Evolutionary conservation across 805 yeast genomes (phyloP).

Genomic region (Saturnispora quitensis): DNA sequence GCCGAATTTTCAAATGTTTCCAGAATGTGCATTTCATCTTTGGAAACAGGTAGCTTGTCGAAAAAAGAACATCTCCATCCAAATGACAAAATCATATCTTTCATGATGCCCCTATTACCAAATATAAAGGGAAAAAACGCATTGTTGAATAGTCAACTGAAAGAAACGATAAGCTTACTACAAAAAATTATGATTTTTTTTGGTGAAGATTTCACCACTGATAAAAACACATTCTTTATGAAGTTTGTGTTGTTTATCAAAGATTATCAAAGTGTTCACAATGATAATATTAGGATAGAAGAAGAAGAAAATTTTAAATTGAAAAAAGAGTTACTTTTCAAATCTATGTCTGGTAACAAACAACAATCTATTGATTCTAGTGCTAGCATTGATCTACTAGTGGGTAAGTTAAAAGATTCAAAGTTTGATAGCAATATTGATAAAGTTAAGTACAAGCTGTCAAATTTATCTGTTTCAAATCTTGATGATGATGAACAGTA

Average conservation of each 20-base stretch:
- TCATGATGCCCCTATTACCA: conserved; percentile 34
- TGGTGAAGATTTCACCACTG: conserved; percentile 55
- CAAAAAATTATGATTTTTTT: conserved; percentile 56
- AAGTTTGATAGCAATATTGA: conserved; percentile 5
- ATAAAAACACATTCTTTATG: conserved; percentile 51
- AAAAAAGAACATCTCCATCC: conserved; percentile 59
- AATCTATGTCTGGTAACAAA: conserved; percentile 17
- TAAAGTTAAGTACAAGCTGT: neutral
- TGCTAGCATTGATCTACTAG: conserved; percentile 14
- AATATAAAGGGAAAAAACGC: conserved; percentile 35
- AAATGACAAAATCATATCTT: conserved; percentile 47
- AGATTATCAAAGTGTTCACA: conserved; percentile 56
- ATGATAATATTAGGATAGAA: conserved; percentile 57
- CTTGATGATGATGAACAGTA: neutral
- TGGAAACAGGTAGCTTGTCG: conserved; percentile 57
- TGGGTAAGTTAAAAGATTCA: conserved; percentile 17
- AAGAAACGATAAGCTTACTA: conserved; percentile 41
- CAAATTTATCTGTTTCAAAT: neutral
- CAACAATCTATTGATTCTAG: neutral
- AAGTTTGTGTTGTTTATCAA: conserved; percentile 51
- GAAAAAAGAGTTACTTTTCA: conserved; percentile 50
- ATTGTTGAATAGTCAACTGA: conserved; percentile 41
- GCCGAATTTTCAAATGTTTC: conserved; percentile 43
- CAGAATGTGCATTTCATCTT: conserved; percentile 41
- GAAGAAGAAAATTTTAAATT: conserved; percentile 60